Evolutionary conservation across 768 basidiomycete genomes (phyloP), one percentile per base, ranked within the genome.

Genomic region (Trametes sanguinea): DNA sequence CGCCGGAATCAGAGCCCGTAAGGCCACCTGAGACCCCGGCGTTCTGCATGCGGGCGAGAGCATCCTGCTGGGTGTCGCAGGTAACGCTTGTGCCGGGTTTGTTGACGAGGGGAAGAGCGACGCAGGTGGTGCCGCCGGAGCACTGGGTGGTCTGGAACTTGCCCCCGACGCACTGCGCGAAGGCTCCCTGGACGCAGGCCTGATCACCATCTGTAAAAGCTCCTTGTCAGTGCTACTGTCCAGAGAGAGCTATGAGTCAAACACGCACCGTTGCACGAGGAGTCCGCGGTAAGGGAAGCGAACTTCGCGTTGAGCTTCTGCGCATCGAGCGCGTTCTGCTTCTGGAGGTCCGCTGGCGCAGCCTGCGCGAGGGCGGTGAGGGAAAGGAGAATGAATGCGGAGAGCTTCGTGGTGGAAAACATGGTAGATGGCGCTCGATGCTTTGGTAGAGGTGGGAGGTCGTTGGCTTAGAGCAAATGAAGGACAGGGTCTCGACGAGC

Each of bases 91-190:
- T 80, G 51, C 80, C 80, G 3, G 67, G 64, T 45, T 63, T 66
- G 63, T 78, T 78, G 10, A 78, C 76, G 33, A 81, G 73, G 1
- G 80, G 80, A 27, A 81, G 74, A 2, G 78, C 81, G 30, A 71
- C 69, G 68, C 80, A 81, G 16, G 39, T 50, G 1, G 62, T 57
- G 8, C 73, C 71, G 9, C 58, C 63, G 8, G 72, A 57, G 67
- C 80, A 81, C 5, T 61, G 37, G 0, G 75, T 73, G 9, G 71
- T 33, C 1, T 61, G 62, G 65, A 77, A 81, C 48, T 71, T 70
- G 45, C 74, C 75, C 37, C 63, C 66, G 33, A 71, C 64, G 65
- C 80, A 81, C 51, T 81, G 78, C 10, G 77, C 78, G 54, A 80
- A 79, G 1, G 65, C 56, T n/a, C 71, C 68, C 13, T 65, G 37